Evolutionary conservation across 768 basidiomycete species (phyloP), one percentile per base, ranked within the genome.

Genomic region (Pleurotus sapidus): DNA sequence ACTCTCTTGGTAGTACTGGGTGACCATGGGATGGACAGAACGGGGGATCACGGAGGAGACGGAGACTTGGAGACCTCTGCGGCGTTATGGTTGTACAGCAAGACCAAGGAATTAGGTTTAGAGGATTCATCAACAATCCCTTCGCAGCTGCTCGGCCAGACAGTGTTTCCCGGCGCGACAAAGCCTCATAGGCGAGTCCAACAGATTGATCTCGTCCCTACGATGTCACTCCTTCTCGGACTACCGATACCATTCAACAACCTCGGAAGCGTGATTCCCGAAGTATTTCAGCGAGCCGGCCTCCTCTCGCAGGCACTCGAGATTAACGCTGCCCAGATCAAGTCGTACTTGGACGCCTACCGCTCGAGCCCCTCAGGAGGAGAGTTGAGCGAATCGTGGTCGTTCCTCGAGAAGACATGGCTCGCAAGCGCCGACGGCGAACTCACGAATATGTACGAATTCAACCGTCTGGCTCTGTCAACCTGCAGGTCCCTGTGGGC

Each of bases 21-120:
- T 1, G 96, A 99, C 67, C 97, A 98, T 65, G 97, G 97, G 0
- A 98, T 99, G 97, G 95, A 98, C 64, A 77, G 82, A 40, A 81
- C 89, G 18, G 97, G 97, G 1, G 95, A 99, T 64, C 96, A 98
- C 63, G 97, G 97, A 0, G 96, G 97, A 1, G 97, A 98, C 64
- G 87, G 88, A 0, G 75, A 77, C 3, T 80, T 89, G 25, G 96
- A 99, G 67, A 93, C 93, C 0, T 88, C 90, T 9, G 78, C 93
- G 1, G 94, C 82, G 0, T 71, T 96, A 38, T 98, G 96, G 96
- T 74, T 98, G 45, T 99, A 97, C 73, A 91, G 89, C 74, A 96
- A 95, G 68, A 81, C 83, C 0, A 71, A 71, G 0, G 67, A 77
- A 0, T 68, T 94, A 34, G 75, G 77, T 9, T 68, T 66, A 43